Percentiles rank a stretch among this genome's conserved stretches.
phyloP scores from a whole-genome alignment of 1,139 yeast species.

The Geotrichum reessii region DNA sequence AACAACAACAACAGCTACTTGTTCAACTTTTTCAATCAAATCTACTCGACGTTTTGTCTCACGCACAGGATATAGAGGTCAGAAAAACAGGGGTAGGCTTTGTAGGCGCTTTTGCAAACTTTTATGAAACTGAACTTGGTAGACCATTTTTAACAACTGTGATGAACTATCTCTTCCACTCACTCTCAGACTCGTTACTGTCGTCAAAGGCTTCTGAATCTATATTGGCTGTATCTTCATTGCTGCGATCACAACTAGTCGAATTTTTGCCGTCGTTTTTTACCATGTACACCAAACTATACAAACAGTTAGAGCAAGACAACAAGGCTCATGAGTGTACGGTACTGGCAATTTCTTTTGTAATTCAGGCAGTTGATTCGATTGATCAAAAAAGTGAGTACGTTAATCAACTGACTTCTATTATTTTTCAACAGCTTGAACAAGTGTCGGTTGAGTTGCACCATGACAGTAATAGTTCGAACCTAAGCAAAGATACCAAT shows the following conservation, averaged over 20 bases:
- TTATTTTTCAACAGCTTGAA: slow-evolving; percentile 24
- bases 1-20: not conserved
- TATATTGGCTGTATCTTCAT: slow-evolving; percentile 35
- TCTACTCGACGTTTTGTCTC: slow-evolving; percentile 31
- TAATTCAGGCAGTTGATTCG: slow-evolving; percentile 32
- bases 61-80: slow-evolving; percentile 27
- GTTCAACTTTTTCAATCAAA: slow-evolving; percentile 23
- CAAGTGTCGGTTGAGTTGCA: slow-evolving; percentile 7
- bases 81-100: slow-evolving; percentile 35
- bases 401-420: slow-evolving; percentile 26
- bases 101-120: slow-evolving; percentile 35
- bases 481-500: not conserved
- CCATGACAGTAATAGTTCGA: not conserved
- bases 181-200: slow-evolving; percentile 29
- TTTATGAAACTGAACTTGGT: slow-evolving; percentile 32
- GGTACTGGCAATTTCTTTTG: slow-evolving; percentile 35
- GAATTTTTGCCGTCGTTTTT: slow-evolving; percentile 32
- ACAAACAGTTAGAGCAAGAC: slow-evolving; percentile 11
- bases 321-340: slow-evolving; percentile 34
- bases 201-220: slow-evolving; percentile 36
- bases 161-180: slow-evolving; percentile 34
- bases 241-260: slow-evolving; percentile 30
- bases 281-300: slow-evolving; percentile 27
- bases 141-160: slow-evolving; percentile 28
- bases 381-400: slow-evolving; percentile 25